Conservation (phyloP, 2,329 filamentous ascomycete species). For the Juglanconis juglandina region DNA sequence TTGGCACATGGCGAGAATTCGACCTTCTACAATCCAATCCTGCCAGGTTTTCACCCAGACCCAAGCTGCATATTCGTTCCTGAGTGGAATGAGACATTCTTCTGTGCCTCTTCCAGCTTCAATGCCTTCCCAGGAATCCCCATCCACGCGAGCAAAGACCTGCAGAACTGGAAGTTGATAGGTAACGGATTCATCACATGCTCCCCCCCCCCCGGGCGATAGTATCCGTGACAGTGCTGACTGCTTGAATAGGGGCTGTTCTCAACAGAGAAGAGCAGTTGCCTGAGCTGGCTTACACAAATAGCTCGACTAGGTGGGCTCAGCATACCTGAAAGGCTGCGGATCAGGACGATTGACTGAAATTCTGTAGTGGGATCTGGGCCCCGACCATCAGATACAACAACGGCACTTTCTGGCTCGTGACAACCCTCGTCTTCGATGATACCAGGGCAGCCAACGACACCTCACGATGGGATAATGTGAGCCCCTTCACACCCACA, state of each 20-base stretch:
- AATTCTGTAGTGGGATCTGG: slow-evolving; percentile 28
- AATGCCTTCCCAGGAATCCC: slow-evolving; percentile 42
- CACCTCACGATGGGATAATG: slow-evolving; percentile 36
- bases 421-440: slow-evolving; percentile 32
- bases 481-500: slow-evolving; percentile 5
- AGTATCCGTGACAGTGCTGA: background rate
- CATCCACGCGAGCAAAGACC: slow-evolving; percentile 41
- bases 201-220: background rate
- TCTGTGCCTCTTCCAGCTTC: slow-evolving; percentile 42
- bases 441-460: slow-evolving; percentile 31
- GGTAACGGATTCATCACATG: background rate
- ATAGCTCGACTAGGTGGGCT: slow-evolving; percentile 27
- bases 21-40: slow-evolving; percentile 35
- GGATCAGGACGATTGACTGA: background rate
- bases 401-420: slow-evolving; percentile 28
- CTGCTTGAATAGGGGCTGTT: slow-evolving; percentile 28
- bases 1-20: slow-evolving; percentile 20
- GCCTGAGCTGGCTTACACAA: slow-evolving; percentile 29
- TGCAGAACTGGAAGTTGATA: slow-evolving; percentile 39
- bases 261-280: slow-evolving; percentile 34
- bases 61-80: slow-evolving; percentile 39
- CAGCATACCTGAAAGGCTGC: background rate
- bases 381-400: slow-evolving; percentile 29
- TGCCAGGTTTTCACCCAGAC: slow-evolving; percentile 42
- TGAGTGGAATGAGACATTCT: slow-evolving; percentile 37